Evolutionary conservation across 2,329 filamentous ascomycete genomes (phyloP).

Genomic region (Penicillium sp.): DNA sequence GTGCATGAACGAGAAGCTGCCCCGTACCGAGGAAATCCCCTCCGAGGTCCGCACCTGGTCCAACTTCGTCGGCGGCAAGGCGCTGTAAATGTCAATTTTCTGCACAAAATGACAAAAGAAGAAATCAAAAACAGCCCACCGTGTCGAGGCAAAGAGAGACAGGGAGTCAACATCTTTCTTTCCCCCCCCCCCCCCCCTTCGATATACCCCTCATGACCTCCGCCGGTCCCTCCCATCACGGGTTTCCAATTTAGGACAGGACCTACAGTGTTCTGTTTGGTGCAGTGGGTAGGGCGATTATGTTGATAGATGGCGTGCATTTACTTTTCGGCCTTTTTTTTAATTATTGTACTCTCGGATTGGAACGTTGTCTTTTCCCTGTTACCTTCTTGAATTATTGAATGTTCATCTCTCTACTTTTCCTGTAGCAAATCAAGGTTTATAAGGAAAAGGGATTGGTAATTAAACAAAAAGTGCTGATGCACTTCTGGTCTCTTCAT

Average conservation of each 20-base stretch:
- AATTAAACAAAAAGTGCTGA: no score
- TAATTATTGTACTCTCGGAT: slow-evolving; percentile 11
- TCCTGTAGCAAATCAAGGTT: not conserved
- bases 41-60: slow-evolving; percentile 91
- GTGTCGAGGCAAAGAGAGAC: slow-evolving; percentile 6
- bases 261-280: slow-evolving; percentile 18
- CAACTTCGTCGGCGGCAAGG: slow-evolving; percentile 78
- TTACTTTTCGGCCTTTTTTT: slow-evolving; percentile 14
- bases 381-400: not conserved
- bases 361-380: slow-evolving; percentile 5
- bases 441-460: no score
- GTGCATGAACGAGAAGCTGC: slow-evolving; percentile 96
- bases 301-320: slow-evolving; percentile 36
- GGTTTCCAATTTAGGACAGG: not conserved
- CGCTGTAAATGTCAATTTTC: slow-evolving; percentile 39
- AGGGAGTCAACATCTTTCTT: not conserved
- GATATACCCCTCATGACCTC: slow-evolving; percentile 8
- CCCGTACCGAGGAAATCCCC: slow-evolving; percentile 82
- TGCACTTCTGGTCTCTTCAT: no score
- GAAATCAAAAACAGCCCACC: slow-evolving; percentile 5
- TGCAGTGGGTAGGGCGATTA: slow-evolving; percentile 28
- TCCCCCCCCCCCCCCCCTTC: not conserved
- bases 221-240: slow-evolving; percentile 4
- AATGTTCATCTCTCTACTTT: slow-evolving; percentile 6
- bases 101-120: slow-evolving; percentile 19